Base-by-base conservation (phyloP, 257 asterid species). In the Galeopsis tetrahit region DNA sequence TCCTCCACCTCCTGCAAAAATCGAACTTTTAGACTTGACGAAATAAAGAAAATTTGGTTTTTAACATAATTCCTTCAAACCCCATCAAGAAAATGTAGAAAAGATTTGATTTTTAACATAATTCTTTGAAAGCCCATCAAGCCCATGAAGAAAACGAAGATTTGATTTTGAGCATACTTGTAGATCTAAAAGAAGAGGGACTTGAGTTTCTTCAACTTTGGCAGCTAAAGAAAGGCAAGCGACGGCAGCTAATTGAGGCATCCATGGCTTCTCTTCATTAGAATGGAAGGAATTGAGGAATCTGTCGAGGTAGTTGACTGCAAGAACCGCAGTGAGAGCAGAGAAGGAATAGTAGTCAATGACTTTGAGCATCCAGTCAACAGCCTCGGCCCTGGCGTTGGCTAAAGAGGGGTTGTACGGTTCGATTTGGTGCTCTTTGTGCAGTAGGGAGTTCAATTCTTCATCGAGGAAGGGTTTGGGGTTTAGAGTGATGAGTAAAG, bases 161-260 rank as follows among this genome's bases (percentile, higher is more conserved):
- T 21, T 21, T 44, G 51, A 10, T 10, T 9, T 10, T 44, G 28
- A 21, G 1, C 76, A 62, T 78, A 86, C 92, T 70, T 86, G 92
- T 49, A 86, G 79, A 77, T 86, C 89, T 15, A 84, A 31, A 14
- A 86, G 88, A 13, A 84, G 87, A 17, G 92, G 92, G 4, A 82
- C 91, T 1, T 76, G 74, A 51, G 77, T 80, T 53, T 86, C 92
- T 31, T 86, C 92, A 11, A 84, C 85, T 79, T 86, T 86, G 5
- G 92, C 92, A 78, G 92, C 89, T 68, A 86, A 42, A 31, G 92
- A 86, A 46, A 86, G 80, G 60, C 85, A 84, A 60, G 89, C 82
- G 11, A 84, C 92, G 28, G 89, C 89, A 51, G 88, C 78, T 10
- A 86, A 74, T 2, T 86, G 92, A 61, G 75, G 49, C 88, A 79